These are phyloP conservation scores for Micromonas pusilla DNA, from an alignment of 139 green algal species.

Conservation along the genomic window DNA sequence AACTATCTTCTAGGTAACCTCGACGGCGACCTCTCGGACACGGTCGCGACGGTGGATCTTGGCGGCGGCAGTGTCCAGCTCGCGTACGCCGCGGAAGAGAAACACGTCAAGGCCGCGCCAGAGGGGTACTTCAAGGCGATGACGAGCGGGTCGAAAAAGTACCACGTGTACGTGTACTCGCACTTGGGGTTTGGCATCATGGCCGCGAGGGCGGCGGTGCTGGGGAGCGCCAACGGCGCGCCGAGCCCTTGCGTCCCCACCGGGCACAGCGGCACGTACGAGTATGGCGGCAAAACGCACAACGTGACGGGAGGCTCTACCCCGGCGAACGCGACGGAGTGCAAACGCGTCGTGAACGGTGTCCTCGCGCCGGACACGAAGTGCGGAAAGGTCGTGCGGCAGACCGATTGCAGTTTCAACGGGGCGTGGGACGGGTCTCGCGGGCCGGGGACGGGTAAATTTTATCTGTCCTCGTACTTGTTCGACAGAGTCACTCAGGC, in stretches of 20 bases:
- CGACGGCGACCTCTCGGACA: conserved; percentile 45
- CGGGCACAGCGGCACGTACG: conserved; percentile 38
- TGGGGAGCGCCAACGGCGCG: conserved; percentile 42
- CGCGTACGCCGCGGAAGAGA: conserved; percentile 56
- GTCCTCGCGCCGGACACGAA: conserved; percentile 35
- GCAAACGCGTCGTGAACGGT: conserved; percentile 29
- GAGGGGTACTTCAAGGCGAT: conserved; percentile 63
- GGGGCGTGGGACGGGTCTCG: conserved; percentile 75
- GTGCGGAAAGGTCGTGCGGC: conserved; percentile 35
- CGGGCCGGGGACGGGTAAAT: conserved; percentile 33
- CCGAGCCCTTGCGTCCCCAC: conserved; percentile 29
- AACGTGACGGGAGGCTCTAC: conserved; percentile 17
- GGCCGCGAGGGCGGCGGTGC: conserved; percentile 80
- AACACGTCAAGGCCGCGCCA: conserved; percentile 38
- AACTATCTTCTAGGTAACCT: conserved; percentile 94
- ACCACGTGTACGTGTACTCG: conserved; percentile 92
- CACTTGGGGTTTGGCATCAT: conserved; percentile 97
- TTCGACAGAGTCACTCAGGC: conserved; percentile 73
- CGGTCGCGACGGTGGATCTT: conserved; percentile 79
- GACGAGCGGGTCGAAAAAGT: conserved; percentile 50
- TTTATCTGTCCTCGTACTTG: conserved; percentile 95
- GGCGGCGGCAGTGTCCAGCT: conserved; percentile 85
- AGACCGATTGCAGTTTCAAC: conserved; percentile 83
- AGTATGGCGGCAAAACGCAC: conserved; percentile 39
- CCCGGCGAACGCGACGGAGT: conserved; percentile 33